phyloP scores from a whole-genome alignment of 768 basidiomycete genomes.

The Phanerochaete carnosa region DNA sequence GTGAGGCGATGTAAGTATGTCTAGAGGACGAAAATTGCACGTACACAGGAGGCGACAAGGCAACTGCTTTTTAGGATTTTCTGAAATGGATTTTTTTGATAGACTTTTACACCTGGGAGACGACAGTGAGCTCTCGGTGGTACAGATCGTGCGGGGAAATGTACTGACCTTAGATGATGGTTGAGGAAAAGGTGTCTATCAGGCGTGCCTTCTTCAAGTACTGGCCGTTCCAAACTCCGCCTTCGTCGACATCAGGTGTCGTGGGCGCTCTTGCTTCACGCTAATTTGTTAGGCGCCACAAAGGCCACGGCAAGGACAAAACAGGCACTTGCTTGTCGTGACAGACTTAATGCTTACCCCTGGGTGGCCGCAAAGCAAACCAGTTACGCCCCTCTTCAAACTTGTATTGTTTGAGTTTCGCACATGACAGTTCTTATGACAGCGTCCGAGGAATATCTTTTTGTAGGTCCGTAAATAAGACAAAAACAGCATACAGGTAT shows the following conservation, averaged over 20 bases:
- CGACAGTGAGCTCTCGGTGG: conserved; percentile 1
- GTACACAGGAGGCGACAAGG: conserved; percentile 71
- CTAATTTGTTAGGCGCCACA: conserved; percentile 1
- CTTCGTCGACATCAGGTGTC: conserved; percentile 3
- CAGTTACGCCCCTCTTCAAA: no score
- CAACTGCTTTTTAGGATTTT: conserved; percentile 82
- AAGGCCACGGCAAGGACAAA: background rate
- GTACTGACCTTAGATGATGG: conserved; percentile 61
- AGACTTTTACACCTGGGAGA: conserved; percentile 53
- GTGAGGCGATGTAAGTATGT: conserved; percentile 17
- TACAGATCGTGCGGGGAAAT: conserved; percentile 16
- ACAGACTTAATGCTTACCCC: background rate
- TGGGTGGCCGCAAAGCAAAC: no score
- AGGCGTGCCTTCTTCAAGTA: conserved; percentile 18
- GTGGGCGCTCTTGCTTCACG: background rate
- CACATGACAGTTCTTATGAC: no score
- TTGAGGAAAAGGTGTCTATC: conserved; percentile 43
- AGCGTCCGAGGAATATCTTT: no score
- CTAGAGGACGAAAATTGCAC: conserved; percentile 26
- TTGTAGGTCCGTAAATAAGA: background rate
- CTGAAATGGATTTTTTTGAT: conserved; percentile 36
- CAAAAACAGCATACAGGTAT: background rate
- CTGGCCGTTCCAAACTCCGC: conserved; percentile 36
- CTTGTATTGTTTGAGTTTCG: no score
- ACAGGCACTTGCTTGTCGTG: background rate